Evolutionary conservation across 345 rosid genomes (phyloP), one percentile per base, ranked within the genome.

Genomic region (Noccaea caerulescens): DNA sequence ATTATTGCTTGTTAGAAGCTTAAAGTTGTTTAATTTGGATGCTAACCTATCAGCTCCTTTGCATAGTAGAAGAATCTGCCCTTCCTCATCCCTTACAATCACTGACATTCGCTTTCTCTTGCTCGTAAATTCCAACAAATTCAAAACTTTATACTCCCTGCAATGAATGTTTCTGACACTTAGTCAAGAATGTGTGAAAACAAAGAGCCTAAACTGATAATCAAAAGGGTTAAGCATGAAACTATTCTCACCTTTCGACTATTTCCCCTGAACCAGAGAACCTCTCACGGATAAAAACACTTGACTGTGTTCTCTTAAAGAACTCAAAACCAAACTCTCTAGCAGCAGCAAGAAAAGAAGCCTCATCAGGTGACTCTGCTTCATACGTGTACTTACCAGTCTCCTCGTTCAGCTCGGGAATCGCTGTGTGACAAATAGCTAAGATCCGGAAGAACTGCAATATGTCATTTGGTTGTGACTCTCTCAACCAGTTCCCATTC

Each of bases 361-460:
- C 96, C 77, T 94, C 99, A 73, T 94, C 99, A 13, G 98, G 99
- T 34, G 99, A 94, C 80, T 94, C 99, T 23, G 98, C 96, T 84
- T 94, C 99, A 59, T 91, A 94, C 2, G 86, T 81, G 62, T 77
- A 68, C 68, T 16, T 73, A 4, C 97, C 97, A 20, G 88, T 88
- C 66, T 84, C 90, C 77, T 88, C 98, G 20, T 89, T 82, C 45
- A 80, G 72, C 81, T 94, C 99, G 8, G 99, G 98, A 54, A 94
- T 90, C n/a, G 99, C 99, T 30, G 98, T 84, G 79, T 94, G 99
- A 77, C 99, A 94, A 69, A 89, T 56, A 33, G 99, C 91, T 79
- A 94, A 82, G 76, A 88, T 88, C 36, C 83, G 86, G 63, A 87
- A 94, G 81, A 91, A 91, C 77, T 80, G 75, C 74, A 80, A n/a